Evolutionary conservation across 2,329 filamentous ascomycete genomes (phyloP), one percentile per base, ranked within the genome.

Genomic region (Calonectria pauciramosa): DNA sequence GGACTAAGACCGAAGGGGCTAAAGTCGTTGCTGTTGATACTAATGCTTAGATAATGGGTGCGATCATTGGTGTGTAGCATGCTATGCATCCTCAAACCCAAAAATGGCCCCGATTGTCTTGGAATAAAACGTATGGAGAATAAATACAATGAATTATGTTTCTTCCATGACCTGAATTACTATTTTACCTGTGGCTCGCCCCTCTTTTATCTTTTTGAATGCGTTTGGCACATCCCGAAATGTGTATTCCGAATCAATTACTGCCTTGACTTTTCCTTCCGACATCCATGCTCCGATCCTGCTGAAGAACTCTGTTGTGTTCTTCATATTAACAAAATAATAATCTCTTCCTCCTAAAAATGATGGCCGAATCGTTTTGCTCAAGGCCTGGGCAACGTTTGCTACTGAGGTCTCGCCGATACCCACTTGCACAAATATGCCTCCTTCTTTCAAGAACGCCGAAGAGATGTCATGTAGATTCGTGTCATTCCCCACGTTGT

Each of bases 11-110:
- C 0, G 78, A 80, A 44, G 78, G 78, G 3, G 70, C 75, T 5
- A 80, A 80, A 30, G 76, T 80, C 20, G 78, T 80, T 18, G 75
- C 74, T n/a, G 59, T 75, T 0, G 66, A 77, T 14, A 71, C 69
- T 44, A 20, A 34, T 23, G 30, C 30, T 60, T 56, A 63, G 56
- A 28, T 2, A 28, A 38, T 41, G n/a, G 13, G 34, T 9, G 13
- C 3, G 2, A 23, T 38, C 34, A 18, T 23, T 4, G 32, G 20
- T n/a, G 41, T 47, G 44, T 13, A 47, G 44, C n/a, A 23, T 47
- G n/a, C 20, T 23, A 23, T 47, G 20, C 11, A 23, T 47, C 11
- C 4, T 47, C 7, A 23, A 47, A 47, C 44, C 44, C 3, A 47
- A 23, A 47, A 41, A 47, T n/a, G 44, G 44, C 10, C 13, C 5